Conservation (phyloP, 805 yeast species). For the Kuraishia ogatae region DNA sequence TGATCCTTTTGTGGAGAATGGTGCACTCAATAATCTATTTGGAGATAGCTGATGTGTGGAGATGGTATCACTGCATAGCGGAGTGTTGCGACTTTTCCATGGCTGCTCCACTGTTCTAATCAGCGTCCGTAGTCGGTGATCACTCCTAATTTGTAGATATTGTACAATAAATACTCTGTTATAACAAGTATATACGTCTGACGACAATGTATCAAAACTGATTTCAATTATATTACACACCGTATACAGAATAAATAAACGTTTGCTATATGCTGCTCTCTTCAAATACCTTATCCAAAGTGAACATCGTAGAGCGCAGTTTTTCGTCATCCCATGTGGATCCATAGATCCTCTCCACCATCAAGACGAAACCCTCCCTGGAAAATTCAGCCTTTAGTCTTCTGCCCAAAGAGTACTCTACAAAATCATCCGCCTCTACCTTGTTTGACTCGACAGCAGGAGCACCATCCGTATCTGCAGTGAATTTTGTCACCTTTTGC, state of each 20-base stretch:
- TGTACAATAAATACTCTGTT: background rate
- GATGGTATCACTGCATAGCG: too few relatives aligned
- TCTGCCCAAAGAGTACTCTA: conserved; percentile 19
- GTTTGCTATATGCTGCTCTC: background rate
- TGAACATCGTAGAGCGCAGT: conserved; percentile 16
- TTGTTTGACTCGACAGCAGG: too few relatives aligned
- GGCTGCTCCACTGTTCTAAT: too few relatives aligned
- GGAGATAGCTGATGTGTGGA: conserved; percentile 32
- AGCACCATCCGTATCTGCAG: too few relatives aligned
- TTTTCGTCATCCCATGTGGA: conserved; percentile 20
- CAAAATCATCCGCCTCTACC: conserved; percentile 12
- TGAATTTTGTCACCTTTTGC: conserved; percentile 13
- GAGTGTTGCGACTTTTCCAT: too few relatives aligned
- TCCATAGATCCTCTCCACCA: conserved; percentile 16
- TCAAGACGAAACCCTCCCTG: conserved; percentile 13
- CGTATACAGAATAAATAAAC: background rate
- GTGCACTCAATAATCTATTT: conserved; percentile 53
- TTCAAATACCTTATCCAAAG: conserved; percentile 14
- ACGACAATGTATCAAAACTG: background rate
- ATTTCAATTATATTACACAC: background rate
- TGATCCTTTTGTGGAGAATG: conserved; percentile 65
- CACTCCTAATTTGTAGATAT: background rate
- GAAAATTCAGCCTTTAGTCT: conserved; percentile 18
- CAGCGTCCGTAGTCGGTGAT: too few relatives aligned
- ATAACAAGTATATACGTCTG: background rate